Evolutionary conservation across 805 yeast species (phyloP).

Genomic region (Cyberlindnera mrakii): DNA sequence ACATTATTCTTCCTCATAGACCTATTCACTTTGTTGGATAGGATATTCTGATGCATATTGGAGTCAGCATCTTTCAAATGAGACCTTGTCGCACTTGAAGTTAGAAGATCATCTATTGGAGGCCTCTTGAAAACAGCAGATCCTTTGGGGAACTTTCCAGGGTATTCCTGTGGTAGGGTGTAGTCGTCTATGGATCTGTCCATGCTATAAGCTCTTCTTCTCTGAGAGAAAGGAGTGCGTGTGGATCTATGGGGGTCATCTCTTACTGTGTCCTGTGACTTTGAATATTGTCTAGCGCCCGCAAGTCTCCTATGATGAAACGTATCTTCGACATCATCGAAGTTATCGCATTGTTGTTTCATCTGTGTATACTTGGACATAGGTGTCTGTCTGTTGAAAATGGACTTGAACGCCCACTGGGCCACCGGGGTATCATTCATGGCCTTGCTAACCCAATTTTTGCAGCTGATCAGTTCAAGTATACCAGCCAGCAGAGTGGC

Average conservation of each 20-base stretch:
- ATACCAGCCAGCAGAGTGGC: no score
- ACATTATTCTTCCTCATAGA: background rate
- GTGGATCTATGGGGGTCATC: background rate
- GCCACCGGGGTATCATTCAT: constrained; percentile 18
- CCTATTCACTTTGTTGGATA: no score
- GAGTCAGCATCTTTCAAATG: constrained; percentile 16
- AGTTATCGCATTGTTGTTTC: constrained; percentile 5
- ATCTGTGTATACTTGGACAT: constrained; percentile 19
- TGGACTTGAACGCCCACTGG: constrained; percentile 21
- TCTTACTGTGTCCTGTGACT: background rate
- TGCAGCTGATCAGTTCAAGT: no score
- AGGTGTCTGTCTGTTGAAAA: constrained; percentile 22
- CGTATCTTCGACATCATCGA: constrained; percentile 9
- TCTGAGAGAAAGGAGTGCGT: background rate
- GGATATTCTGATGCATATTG: constrained; percentile 13
- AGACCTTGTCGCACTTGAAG: constrained; percentile 4
- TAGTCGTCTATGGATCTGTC: constrained; percentile 4
- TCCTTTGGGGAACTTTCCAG: constrained; percentile 22
- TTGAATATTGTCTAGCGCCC: background rate
- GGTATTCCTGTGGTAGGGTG: constrained; percentile 15
- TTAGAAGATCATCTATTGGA: constrained; percentile 3
- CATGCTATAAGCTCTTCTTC: background rate
- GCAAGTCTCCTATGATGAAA: constrained; percentile 10
- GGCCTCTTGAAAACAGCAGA: background rate
- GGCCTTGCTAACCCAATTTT: background rate